Evolutionary conservation across 345 rosid species (phyloP), one percentile per base, ranked within the genome.

Genomic region (Hypericum androsaemum): DNA sequence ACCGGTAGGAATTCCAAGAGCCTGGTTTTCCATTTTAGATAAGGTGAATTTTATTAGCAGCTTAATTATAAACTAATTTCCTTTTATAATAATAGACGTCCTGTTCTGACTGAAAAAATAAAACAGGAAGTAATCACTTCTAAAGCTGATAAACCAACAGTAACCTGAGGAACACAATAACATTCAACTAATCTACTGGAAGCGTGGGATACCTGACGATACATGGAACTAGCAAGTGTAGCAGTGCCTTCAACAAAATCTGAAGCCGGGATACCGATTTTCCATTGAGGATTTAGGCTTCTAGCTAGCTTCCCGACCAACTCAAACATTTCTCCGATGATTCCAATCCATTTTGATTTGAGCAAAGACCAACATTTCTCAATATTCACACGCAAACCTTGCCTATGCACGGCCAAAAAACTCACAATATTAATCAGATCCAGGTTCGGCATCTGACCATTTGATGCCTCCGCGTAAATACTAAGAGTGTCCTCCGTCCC

Each of bases 371-470:
- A 61, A 47, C 80, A 49, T 63, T 88, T 88, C 74, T 81, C 80
- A 62, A 85, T 80, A 58, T 70, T 73, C 43, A 88, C 95, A 61
- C 7, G 79, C 57, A 81, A 80, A 13, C 98, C 96, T 75, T 88
- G 94, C 75, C 88, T 74, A 56, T 92, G 94, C 17, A 83, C 92
- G 10, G 86, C 94, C 64, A 92, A 70, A 76, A 81, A 88, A 70
- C 81, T 83, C 57, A 85, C 94, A 61, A 88, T 72, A 73, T 92
- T 92, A 65, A 92, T 78, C 58, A 92, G 84, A 61, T 92, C 96
- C 48, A 92, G 82, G 64, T 92, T 92, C 64, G 96, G 96, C 98
- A 92, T 92, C 75, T 85, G 96, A 43, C 95, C 96, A 68, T 92
- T 88, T 17, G 98, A 85, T 56, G 94, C 95, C 77, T 88, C 94